These are phyloP conservation scores for Silene conica DNA, from an alignment of 148 eudicot species.

Conservation along the genomic window DNA sequence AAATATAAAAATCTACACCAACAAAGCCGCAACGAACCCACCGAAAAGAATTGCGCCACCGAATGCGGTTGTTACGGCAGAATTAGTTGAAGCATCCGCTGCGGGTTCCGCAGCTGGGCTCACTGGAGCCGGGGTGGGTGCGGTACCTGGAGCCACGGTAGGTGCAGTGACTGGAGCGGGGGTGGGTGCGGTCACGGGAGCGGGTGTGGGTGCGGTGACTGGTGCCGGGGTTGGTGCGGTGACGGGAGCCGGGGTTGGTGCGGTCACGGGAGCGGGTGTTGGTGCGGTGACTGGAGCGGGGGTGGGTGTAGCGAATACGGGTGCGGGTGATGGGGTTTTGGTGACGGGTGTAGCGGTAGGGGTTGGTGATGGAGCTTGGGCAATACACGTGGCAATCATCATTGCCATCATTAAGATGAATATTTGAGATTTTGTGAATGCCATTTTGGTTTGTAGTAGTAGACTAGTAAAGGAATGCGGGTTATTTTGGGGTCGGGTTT, in stretches of 20 bases:
- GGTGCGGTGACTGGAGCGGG: slow-evolving; percentile 7
- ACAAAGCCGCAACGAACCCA: slow-evolving; percentile 25
- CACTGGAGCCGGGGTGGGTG: neutral
- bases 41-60: slow-evolving; percentile 28
- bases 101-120: neutral
- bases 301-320: slow-evolving; percentile 13
- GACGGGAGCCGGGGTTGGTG: slow-evolving; percentile 4
- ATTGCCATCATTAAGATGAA: slow-evolving; percentile 26
- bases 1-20: slow-evolving; percentile 11
- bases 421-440: slow-evolving; percentile 8
- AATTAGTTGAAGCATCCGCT: neutral
- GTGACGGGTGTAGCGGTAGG: slow-evolving; percentile 20
- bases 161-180: slow-evolving; percentile 12
- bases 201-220: slow-evolving; percentile 10
- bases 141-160: neutral
- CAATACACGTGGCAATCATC: slow-evolving; percentile 33
- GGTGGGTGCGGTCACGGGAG: slow-evolving; percentile 8
- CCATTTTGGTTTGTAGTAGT: too few species aligned
- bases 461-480: too few species aligned
- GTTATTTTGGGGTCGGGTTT: too few species aligned
- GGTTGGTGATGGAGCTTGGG: slow-evolving; percentile 33
- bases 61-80: slow-evolving; percentile 19
- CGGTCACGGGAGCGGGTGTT: slow-evolving; percentile 4
- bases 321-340: neutral
- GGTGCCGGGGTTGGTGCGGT: slow-evolving; percentile 16